Conservation (phyloP, 176 grass and related monocot genomes). For the Carex littledalei region DNA sequence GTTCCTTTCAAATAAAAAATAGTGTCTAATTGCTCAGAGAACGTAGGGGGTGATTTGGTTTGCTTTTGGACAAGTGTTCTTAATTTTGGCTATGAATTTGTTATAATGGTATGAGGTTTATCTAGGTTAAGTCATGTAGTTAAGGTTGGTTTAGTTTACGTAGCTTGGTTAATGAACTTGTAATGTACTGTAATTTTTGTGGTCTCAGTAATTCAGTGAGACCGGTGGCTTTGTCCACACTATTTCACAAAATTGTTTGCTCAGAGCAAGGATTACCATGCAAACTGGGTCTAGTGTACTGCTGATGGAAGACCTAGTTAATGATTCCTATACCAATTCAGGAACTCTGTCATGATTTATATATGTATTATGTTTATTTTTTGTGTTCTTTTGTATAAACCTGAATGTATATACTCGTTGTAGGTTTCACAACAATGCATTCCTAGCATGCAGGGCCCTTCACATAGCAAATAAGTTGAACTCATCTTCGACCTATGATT, state of each 20-base stretch:
- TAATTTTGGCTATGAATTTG: too few species aligned
- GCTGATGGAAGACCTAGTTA: neutral
- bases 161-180: too few species aligned
- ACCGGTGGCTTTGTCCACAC: too few species aligned
- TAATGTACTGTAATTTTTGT: too few species aligned
- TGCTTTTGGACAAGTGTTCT: too few species aligned
- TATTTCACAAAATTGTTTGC: neutral
- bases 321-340: neutral
- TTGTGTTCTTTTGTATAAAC: neutral
- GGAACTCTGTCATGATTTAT: too few species aligned
- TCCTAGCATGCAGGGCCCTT: constrained; percentile 71
- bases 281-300: neutral
- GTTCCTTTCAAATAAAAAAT: neutral
- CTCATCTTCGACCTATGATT: constrained; percentile 65
- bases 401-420: neutral
- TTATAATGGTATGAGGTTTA: too few species aligned
- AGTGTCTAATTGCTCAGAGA: too few species aligned
- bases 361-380: neutral
- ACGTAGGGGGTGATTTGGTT: too few species aligned
- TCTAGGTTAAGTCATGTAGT: too few species aligned
- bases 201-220: too few species aligned
- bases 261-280: neutral
- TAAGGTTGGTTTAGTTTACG: too few species aligned
- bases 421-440: constrained; percentile 89
- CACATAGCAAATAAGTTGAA: constrained; percentile 89